Evolutionary conservation across 2,329 filamentous ascomycete genomes (phyloP).

Genomic region (Thelonectria olida): DNA sequence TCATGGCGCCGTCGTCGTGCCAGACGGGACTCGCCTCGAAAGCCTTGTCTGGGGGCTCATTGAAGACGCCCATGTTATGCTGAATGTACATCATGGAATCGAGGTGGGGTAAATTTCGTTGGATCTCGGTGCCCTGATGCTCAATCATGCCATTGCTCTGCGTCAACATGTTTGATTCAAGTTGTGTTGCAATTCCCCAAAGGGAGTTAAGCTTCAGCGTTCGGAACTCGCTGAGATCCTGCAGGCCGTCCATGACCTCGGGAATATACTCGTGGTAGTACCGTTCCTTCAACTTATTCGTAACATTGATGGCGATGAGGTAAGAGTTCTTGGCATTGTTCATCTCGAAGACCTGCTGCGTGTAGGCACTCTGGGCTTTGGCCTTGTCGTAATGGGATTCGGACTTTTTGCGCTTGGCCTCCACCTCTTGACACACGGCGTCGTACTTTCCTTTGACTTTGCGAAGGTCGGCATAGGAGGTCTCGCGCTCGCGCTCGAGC

Average conservation of each 20-base stretch:
- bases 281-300: conserved; percentile 96
- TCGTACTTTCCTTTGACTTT: conserved; percentile 97
- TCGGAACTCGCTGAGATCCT: conserved; percentile 91
- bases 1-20: conserved; percentile 91
- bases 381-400: conserved; percentile 94
- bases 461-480: conserved; percentile 82
- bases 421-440: conserved; percentile 90
- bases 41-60: conserved; percentile 83
- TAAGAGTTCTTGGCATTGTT: conserved; percentile 99
- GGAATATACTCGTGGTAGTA: conserved; percentile 98
- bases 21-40: conserved; percentile 97
- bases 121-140: conserved; percentile 81
- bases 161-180: conserved; percentile 83
- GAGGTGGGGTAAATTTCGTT: conserved; percentile 85
- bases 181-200: conserved; percentile 81
- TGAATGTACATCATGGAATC: conserved; percentile 98
- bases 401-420: conserved; percentile 92
- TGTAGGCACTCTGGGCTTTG: conserved; percentile 91
- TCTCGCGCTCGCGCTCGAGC: conserved; percentile 88
- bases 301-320: conserved; percentile 93
- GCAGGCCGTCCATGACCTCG: conserved; percentile 90
- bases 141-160: conserved; percentile 78
- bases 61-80: conserved; percentile 85
- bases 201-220: conserved; percentile 84
- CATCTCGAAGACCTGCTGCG: conserved; percentile 94